These are phyloP conservation scores for Hsuehochloa calcarea DNA, from an alignment of 176 grass and related monocot species.

Conservation along the genomic window DNA sequence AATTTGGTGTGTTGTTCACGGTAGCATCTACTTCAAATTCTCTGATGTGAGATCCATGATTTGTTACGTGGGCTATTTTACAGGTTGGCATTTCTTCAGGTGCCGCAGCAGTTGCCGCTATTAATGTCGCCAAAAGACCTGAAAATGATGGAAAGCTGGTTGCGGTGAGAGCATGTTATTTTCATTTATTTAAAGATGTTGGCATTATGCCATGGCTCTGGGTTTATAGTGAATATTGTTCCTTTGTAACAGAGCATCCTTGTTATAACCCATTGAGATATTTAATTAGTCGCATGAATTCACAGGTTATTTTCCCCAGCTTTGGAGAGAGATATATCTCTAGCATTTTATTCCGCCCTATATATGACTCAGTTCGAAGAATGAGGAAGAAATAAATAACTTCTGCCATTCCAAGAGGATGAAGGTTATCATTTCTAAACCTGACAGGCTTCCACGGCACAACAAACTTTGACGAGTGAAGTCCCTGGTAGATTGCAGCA, in stretches of 20 bases:
- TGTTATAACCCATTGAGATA: not conserved
- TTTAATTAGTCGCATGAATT: conserved; percentile 28
- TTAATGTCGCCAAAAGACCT: conserved; percentile 75
- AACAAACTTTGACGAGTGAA: not conserved
- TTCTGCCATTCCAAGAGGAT: not conserved
- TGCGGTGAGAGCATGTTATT: conserved; percentile 51
- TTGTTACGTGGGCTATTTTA: conserved; percentile 17
- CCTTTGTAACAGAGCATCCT: not conserved
- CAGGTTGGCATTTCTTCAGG: conserved; percentile 98
- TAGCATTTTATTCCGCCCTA: conserved; percentile 65
- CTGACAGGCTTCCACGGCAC: not conserved
- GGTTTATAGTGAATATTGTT: not conserved
- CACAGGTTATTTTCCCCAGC: conserved; percentile 92
- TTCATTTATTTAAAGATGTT: not conserved
- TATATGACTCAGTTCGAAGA: conserved; percentile 79
- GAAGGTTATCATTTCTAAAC: not conserved
- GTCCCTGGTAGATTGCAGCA: not conserved
- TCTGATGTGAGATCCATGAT: not conserved
- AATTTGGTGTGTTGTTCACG: not conserved
- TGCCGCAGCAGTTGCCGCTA: conserved; percentile 80
- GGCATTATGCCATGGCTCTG: not conserved
- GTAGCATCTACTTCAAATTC: not conserved
- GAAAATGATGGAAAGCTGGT: conserved; percentile 95
- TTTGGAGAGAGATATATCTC: conserved; percentile 91
- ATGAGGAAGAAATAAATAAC: conserved; percentile 54